These are phyloP conservation scores for Paxillus ammoniavirescens DNA, from an alignment of 768 basidiomycete species.

Conservation along the genomic window DNA sequence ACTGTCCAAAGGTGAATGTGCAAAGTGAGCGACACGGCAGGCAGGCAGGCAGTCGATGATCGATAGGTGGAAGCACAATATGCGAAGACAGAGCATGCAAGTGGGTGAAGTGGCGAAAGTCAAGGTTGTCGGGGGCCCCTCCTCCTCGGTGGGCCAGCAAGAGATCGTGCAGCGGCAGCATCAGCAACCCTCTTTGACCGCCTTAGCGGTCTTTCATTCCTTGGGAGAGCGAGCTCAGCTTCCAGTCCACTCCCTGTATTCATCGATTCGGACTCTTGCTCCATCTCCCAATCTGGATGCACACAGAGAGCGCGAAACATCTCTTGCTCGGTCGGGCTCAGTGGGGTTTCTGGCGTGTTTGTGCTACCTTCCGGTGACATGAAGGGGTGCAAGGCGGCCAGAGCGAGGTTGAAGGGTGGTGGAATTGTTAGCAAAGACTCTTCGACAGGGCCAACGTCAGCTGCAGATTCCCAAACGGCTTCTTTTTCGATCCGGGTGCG, in stretches of 20 bases:
- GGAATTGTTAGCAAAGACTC: conserved; percentile 23
- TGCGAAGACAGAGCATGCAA: not conserved
- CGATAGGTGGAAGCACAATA: not conserved
- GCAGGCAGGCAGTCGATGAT: not conserved
- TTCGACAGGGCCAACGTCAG: conserved; percentile 20
- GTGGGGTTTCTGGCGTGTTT: conserved; percentile 38
- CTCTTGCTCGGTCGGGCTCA: conserved; percentile 69
- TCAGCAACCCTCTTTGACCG: conserved; percentile 71
- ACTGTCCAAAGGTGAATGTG: not conserved
- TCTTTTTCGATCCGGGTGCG: conserved; percentile 6
- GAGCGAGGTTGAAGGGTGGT: conserved; percentile 29
- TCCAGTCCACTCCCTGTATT: conserved; percentile 12
- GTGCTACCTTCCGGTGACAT: conserved; percentile 11
- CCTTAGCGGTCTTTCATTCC: conserved; percentile 16
- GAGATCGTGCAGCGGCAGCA: conserved; percentile 49
- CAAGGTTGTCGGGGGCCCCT: conserved; percentile 28
- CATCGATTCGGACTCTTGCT: conserved; percentile 30
- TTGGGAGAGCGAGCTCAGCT: not conserved
- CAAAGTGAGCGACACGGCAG: not conserved
- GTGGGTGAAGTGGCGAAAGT: conserved; percentile 1
- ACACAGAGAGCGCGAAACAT: conserved; percentile 66
- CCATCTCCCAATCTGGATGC: conserved; percentile 50
- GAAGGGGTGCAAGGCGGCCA: conserved; percentile 26
- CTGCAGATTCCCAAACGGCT: conserved; percentile 18
- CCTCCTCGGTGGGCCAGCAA: conserved; percentile 34